These are phyloP conservation scores for Guyanaporus albipodus DNA, from an alignment of 768 basidiomycete species.

Conservation along the genomic window DNA sequence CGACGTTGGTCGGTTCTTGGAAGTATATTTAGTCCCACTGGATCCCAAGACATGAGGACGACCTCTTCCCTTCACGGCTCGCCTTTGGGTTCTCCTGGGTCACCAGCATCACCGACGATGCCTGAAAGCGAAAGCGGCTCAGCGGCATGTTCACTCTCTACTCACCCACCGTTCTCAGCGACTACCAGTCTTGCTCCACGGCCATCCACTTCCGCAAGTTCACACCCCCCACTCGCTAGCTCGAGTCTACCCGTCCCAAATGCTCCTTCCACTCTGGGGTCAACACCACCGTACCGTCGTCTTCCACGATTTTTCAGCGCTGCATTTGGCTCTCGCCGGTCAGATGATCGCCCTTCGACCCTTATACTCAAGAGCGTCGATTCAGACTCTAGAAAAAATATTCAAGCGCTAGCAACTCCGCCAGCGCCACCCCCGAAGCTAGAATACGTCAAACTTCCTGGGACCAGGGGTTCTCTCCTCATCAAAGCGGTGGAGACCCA, in stretches of 20 bases:
- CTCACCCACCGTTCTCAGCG: conserved; percentile 12
- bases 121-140: conserved; percentile 16
- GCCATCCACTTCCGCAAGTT: conserved; percentile 35
- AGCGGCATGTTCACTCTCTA: conserved; percentile 28
- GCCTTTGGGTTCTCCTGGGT: conserved; percentile 17
- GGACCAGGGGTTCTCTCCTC: conserved; percentile 80
- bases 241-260: conserved; percentile 20
- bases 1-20: conserved; percentile 74
- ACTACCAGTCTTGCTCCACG: conserved; percentile 17
- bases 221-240: conserved; percentile 23
- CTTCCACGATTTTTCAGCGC: conserved; percentile 67
- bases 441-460: conserved; percentile 89
- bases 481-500: conserved; percentile 87
- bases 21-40: conserved; percentile 36
- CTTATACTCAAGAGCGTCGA: conserved; percentile 37
- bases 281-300: conserved; percentile 53
- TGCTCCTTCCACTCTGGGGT: conserved; percentile 30
- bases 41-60: conserved; percentile 24
- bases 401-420: conserved; percentile 34
- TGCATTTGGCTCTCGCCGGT: conserved; percentile 56
- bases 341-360: conserved; percentile 48
- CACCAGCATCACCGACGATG: conserved; percentile 18
- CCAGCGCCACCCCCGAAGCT: conserved; percentile 76
- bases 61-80: conserved; percentile 24
- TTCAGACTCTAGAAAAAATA: conserved; percentile 36